A percentile compares a stretch with the other conserved stretches of the same genome.
These are phyloP conservation scores for Ophioceras dolichostomum DNA, from an alignment of 2,329 filamentous ascomycete genomes.

Conservation along the genomic window DNA sequence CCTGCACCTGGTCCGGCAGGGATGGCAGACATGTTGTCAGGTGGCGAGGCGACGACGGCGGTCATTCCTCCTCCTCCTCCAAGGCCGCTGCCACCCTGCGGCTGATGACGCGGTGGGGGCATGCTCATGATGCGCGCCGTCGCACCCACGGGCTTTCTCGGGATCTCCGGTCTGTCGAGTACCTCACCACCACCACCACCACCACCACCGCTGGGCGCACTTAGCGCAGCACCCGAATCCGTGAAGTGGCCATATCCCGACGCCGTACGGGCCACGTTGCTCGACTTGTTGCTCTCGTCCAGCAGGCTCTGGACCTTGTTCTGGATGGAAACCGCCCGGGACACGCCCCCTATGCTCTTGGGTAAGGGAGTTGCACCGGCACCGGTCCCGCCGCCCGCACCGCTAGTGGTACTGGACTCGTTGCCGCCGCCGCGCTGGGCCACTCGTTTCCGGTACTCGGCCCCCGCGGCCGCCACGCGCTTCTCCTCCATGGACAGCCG, in stretches of 20 bases:
- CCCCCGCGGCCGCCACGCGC: constrained; percentile 77
- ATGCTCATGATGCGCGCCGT: no score
- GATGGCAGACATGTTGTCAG: no score
- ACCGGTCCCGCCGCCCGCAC: constrained; percentile 18
- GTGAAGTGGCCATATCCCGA: constrained; percentile 87
- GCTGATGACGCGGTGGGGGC: no score
- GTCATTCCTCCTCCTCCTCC: no score
- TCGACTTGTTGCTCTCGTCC: constrained; percentile 54
- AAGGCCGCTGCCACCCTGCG: no score
- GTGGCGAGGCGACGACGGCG: no score
- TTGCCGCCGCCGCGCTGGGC: constrained; percentile 41
- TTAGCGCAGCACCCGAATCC: no score
- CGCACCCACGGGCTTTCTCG: constrained; percentile 36
- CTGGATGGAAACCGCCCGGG: constrained; percentile 74
- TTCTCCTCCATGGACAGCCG: constrained; percentile 78
- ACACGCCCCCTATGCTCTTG: constrained; percentile 44
- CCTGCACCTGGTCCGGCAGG: no score
- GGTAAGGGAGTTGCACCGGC: constrained; percentile 29
- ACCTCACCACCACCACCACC: constrained; percentile 20
- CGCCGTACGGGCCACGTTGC: constrained; percentile 55
- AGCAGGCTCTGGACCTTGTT: constrained; percentile 80
- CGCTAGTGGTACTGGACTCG: no score
- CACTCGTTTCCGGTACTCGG: constrained; percentile 71
- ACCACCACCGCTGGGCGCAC: constrained; percentile 21
- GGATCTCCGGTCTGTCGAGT: constrained; percentile 25